A percentile compares a stretch with the other conserved stretches of the same genome.
Conservation (phyloP, 2,329 filamentous ascomycete species). For the Aspergillus brasiliensis region DNA sequence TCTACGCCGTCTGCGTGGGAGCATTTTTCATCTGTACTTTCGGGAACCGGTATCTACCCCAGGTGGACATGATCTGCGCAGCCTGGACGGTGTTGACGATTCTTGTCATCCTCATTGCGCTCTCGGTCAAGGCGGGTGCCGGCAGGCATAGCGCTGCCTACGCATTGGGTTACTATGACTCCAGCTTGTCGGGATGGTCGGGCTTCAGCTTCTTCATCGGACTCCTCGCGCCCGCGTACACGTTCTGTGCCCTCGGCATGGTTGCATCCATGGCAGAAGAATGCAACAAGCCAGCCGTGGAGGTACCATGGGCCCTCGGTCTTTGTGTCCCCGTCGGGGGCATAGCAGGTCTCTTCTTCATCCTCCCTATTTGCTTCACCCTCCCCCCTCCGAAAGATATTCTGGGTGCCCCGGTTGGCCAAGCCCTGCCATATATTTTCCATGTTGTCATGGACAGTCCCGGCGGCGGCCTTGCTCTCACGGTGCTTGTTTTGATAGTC, state of each 20-base stretch:
- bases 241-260: slow-evolving; percentile 64
- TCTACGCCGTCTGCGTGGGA: slow-evolving; percentile 67
- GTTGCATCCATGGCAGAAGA: slow-evolving; percentile 66
- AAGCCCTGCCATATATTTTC: slow-evolving; percentile 57
- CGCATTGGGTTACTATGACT: slow-evolving; percentile 61
- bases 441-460: slow-evolving; percentile 52
- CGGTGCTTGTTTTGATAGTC: slow-evolving; percentile 54
- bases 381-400: slow-evolving; percentile 51
- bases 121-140: slow-evolving; percentile 57
- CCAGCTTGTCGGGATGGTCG: slow-evolving; percentile 59
- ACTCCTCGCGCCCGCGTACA: slow-evolving; percentile 60
- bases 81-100: slow-evolving; percentile 59
- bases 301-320: slow-evolving; percentile 56
- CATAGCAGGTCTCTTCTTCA: slow-evolving; percentile 58
- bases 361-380: slow-evolving; percentile 57
- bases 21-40: slow-evolving; percentile 68
- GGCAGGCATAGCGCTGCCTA: slow-evolving; percentile 56
- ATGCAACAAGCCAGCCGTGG: slow-evolving; percentile 54
- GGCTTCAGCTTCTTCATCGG: slow-evolving; percentile 65
- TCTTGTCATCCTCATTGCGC: slow-evolving; percentile 58
- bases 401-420: slow-evolving; percentile 47
- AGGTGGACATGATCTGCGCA: slow-evolving; percentile 61
- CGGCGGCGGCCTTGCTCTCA: slow-evolving; percentile 51
- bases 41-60: slow-evolving; percentile 67
- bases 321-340: slow-evolving; percentile 57